phyloP scores from a whole-genome alignment of 2,329 filamentous ascomycete species.

The Xylaria sp. region DNA sequence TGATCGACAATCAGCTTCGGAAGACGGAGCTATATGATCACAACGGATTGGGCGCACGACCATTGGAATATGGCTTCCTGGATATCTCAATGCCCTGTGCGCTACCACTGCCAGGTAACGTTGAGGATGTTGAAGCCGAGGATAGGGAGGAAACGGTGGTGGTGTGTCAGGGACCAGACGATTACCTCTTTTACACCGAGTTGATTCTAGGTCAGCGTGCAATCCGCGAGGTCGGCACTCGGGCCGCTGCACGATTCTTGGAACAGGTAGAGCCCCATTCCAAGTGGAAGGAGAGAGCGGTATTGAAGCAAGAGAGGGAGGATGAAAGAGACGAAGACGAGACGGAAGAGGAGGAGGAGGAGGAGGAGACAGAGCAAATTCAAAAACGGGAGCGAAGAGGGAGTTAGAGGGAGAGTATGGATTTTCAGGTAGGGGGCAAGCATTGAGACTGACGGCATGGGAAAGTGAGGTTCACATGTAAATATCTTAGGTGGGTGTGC shows the following conservation, averaged over 20 bases:
- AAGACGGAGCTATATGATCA: conserved; percentile 39
- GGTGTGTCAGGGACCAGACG: conserved; percentile 40
- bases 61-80: conserved; percentile 34
- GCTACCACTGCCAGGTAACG: conserved; percentile 16
- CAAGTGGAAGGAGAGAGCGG: conserved; percentile 20
- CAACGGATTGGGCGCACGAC: conserved; percentile 38
- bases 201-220: conserved; percentile 41
- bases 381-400: background rate
- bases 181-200: conserved; percentile 49
- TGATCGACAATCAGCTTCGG: conserved; percentile 46
- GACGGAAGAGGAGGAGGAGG: background rate
- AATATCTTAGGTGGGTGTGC: no score
- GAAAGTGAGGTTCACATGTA: no score
- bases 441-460: no score
- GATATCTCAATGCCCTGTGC: conserved; percentile 43
- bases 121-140: conserved; percentile 21
- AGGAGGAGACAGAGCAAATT: background rate
- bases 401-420: background rate
- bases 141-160: conserved; percentile 4
- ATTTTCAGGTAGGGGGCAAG: background rate
- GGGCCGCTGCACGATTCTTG: conserved; percentile 24
- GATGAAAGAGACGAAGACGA: background rate
- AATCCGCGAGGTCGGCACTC: conserved; percentile 32
- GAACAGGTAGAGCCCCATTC: conserved; percentile 18
- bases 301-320: background rate